These are phyloP conservation scores for Claviceps pazoutovae DNA, from an alignment of 2,329 filamentous ascomycete species.

Conservation along the genomic window DNA sequence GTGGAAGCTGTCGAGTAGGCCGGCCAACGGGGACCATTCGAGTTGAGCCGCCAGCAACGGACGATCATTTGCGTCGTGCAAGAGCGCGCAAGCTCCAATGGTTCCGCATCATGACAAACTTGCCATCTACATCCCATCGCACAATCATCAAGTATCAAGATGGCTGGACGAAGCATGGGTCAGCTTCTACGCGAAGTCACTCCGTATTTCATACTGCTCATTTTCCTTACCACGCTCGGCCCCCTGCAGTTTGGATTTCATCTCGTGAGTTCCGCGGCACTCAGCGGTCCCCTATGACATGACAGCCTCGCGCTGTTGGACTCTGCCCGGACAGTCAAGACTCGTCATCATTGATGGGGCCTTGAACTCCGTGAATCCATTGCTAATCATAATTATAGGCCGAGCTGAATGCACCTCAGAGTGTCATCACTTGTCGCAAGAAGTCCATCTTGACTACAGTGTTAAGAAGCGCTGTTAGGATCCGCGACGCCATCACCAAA, in stretches of 20 bases:
- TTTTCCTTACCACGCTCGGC: conserved; percentile 66
- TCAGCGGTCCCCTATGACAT: background rate
- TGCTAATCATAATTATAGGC: conserved; percentile 32
- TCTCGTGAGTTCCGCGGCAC: conserved; percentile 41
- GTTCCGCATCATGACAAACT: background rate
- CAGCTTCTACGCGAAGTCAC: conserved; percentile 39
- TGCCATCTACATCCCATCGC: background rate
- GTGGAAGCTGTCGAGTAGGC: too few species aligned
- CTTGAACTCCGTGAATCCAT: too few species aligned
- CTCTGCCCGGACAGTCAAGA: background rate
- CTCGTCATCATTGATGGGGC: background rate
- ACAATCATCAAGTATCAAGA: conserved; percentile 9
- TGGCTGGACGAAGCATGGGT: conserved; percentile 16
- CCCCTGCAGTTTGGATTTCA: conserved; percentile 93
- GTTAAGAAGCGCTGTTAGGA: conserved; percentile 14
- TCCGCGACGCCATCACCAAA: conserved; percentile 13
- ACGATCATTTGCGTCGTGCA: too few species aligned
- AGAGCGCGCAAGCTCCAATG: too few species aligned
- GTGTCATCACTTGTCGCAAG: conserved; percentile 77
- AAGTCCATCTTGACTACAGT: conserved; percentile 23
- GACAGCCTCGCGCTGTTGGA: background rate
- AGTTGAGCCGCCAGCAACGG: too few species aligned
- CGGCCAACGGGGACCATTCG: too few species aligned
- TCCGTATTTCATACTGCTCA: conserved; percentile 61
- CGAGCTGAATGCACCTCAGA: conserved; percentile 88